Evolutionary conservation across 345 rosid genomes (phyloP).

Genomic region (Fremontodendron californicum): DNA sequence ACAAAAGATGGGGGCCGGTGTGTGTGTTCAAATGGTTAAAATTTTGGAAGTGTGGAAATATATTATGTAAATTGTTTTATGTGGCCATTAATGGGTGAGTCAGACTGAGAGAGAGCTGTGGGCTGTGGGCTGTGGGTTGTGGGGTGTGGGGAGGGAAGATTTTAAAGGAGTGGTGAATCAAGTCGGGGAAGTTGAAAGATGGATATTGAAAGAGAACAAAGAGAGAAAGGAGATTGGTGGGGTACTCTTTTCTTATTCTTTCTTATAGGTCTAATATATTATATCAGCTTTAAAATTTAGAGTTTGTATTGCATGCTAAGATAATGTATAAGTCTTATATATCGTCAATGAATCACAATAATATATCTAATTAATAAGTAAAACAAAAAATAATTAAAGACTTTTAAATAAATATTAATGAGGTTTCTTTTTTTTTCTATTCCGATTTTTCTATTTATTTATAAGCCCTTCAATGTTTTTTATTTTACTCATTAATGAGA

Average conservation of each 20-base stretch:
- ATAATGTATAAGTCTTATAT: too few species aligned
- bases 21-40: constrained; percentile 2
- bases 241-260: background rate
- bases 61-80: background rate
- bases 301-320: too few species aligned
- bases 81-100: constrained; percentile 24
- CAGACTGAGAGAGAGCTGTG: constrained; percentile 14
- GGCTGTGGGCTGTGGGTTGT: background rate
- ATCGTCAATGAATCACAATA: too few species aligned
- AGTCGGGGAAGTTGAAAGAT: background rate
- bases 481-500: too few species aligned
- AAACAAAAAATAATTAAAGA: too few species aligned
- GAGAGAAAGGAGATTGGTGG: background rate
- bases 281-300: background rate
- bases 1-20: background rate
- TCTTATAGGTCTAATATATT: background rate
- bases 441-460: too few species aligned
- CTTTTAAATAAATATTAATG: too few species aligned
- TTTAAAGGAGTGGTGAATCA: constrained; percentile 18
- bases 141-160: constrained; percentile 30
- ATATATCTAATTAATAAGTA: too few species aligned
- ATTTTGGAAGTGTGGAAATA: constrained; percentile 13
- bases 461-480: too few species aligned
- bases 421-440: too few species aligned
- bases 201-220: background rate